Conservation (phyloP, 2,329 filamentous ascomycete genomes). For the Gnomoniopsis sp. region DNA sequence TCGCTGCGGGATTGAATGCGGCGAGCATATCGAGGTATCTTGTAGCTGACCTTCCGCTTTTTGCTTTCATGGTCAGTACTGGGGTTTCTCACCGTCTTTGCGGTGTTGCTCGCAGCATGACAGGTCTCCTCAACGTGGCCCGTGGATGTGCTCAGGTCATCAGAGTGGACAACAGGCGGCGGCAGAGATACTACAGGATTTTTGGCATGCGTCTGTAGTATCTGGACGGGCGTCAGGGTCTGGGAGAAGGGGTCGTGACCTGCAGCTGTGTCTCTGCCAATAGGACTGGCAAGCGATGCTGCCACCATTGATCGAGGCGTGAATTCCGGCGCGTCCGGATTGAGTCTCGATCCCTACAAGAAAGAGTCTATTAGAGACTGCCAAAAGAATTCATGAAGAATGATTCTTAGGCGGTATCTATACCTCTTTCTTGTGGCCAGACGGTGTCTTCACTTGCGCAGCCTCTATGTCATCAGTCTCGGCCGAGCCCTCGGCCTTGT, state of each 20-base stretch:
- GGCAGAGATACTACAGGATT: conserved; percentile 14
- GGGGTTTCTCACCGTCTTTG: background rate
- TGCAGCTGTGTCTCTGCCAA: conserved; percentile 20
- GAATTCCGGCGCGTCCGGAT: conserved; percentile 54
- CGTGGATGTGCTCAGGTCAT: background rate
- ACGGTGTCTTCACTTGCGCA: conserved; percentile 29
- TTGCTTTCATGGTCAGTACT: conserved; percentile 19
- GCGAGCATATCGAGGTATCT: conserved; percentile 35
- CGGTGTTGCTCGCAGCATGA: background rate
- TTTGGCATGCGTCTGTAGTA: background rate
- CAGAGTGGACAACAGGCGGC: background rate
- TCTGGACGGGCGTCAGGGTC: conserved; percentile 8
- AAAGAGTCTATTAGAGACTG: conserved; percentile 38
- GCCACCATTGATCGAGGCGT: conserved; percentile 40
- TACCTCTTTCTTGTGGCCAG: conserved; percentile 48
- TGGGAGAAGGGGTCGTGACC: conserved; percentile 16
- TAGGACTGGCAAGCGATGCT: conserved; percentile 17
- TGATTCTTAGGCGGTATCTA: conserved; percentile 35
- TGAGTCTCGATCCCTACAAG: conserved; percentile 49
- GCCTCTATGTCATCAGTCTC: conserved; percentile 23
- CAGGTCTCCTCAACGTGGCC: background rate
- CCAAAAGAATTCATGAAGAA: conserved; percentile 34
- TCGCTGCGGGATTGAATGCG: conserved; percentile 47
- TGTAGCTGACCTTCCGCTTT: conserved; percentile 20
- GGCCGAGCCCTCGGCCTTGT: conserved; percentile 28